phyloP scores from a whole-genome alignment of 75 land plant genomes.

The Cunninghamia lanceolata region DNA sequence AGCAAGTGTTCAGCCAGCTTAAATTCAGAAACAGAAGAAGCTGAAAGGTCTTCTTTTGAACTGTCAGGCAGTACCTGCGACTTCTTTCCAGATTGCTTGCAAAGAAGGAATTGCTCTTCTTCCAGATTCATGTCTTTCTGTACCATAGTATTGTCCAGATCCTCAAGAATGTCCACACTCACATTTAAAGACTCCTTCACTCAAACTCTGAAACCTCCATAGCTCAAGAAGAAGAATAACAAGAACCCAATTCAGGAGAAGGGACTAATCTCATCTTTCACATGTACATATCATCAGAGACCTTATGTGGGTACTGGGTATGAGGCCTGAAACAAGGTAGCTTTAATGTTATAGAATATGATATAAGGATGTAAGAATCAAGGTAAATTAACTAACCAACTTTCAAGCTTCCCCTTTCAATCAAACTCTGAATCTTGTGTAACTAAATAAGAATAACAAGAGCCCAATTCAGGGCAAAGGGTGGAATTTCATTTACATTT shows the following conservation, averaged over 20 bases:
- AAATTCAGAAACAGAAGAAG: slow-evolving; percentile 2
- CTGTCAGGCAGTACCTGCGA: slow-evolving; percentile 9
- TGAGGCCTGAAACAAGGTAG: too few species aligned
- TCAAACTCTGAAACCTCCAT: slow-evolving; percentile 1
- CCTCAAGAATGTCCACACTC: neutral
- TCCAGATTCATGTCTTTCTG: slow-evolving; percentile 1
- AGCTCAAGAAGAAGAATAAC: neutral
- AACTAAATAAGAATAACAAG: neutral
- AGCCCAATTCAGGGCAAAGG: neutral
- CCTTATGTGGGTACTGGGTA: neutral
- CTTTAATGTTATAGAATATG: too few species aligned
- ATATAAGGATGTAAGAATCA: too few species aligned
- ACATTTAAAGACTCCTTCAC: neutral
- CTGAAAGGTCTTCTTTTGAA: neutral
- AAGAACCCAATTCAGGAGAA: neutral
- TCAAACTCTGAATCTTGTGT: neutral
- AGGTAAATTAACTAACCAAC: neutral
- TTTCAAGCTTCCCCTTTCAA: neutral
- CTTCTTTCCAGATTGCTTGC: slow-evolving; percentile 11
- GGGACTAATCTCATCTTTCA: neutral
- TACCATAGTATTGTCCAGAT: neutral
- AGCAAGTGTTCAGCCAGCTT: slow-evolving; percentile 23
- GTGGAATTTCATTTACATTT: neutral
- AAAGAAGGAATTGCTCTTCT: slow-evolving; percentile 6
- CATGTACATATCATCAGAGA: neutral